Conservation (phyloP, 2,329 filamentous ascomycete species). For the Talaromyces pinophilus region DNA sequence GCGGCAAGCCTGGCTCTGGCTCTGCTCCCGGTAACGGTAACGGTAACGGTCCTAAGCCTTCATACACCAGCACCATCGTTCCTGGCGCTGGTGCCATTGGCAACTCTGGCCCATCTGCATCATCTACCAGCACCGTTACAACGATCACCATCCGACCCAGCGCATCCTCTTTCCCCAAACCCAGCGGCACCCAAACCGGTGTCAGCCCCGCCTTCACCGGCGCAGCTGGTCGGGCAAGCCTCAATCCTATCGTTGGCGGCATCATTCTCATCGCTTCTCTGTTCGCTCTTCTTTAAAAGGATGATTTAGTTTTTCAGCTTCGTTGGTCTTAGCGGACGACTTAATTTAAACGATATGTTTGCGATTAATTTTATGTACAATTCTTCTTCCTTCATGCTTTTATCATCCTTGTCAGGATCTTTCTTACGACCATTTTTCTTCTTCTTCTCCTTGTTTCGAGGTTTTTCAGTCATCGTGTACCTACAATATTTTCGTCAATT, state of each 20-base stretch:
- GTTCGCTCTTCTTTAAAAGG: conserved; percentile 17
- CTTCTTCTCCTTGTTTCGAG: background rate
- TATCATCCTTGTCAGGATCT: conserved; percentile 7
- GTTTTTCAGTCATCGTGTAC: background rate
- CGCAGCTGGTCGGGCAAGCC: conserved; percentile 17
- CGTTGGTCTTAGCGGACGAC: background rate
- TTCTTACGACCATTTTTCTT: conserved; percentile 1
- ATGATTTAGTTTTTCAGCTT: background rate
- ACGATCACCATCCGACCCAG: conserved; percentile 17
- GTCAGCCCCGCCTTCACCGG: conserved; percentile 22
- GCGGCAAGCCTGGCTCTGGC: conserved; percentile 12
- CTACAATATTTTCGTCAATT: background rate
- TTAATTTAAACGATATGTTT: conserved; percentile 17
- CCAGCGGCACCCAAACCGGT: conserved; percentile 19
- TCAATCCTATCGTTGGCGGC: conserved; percentile 8
- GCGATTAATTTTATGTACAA: conserved; percentile 19
- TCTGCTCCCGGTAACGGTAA: conserved; percentile 12
- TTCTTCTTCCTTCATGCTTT: conserved; percentile 5
- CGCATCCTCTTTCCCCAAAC: conserved; percentile 12
- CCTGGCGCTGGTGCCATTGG: conserved; percentile 6
- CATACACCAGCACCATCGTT: background rate
- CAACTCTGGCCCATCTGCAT: conserved; percentile 18
- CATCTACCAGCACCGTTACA: conserved; percentile 16
- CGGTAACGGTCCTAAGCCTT: conserved; percentile 8
- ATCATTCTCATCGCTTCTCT: conserved; percentile 10